phyloP scores from a whole-genome alignment of 768 basidiomycete genomes.

The Boletus barrowsii region DNA sequence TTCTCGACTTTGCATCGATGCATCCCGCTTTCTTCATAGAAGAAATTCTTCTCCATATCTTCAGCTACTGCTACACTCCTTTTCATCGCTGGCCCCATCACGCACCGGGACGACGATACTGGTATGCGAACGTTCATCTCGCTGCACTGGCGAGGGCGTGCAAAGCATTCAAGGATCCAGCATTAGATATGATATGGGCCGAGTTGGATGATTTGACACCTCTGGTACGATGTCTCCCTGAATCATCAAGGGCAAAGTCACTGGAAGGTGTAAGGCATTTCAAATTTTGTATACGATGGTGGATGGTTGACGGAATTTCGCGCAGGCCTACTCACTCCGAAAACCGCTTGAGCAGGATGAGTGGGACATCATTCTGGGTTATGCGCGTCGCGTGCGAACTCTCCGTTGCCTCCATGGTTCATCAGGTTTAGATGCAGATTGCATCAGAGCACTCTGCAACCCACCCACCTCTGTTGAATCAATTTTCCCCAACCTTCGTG shows the following conservation, averaged over 20 bases:
- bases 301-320: neutral
- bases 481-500: slow-evolving; percentile 12
- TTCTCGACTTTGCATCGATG: neutral
- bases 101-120: neutral
- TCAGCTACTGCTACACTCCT: neutral
- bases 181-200: slow-evolving; percentile 10
- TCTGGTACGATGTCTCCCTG: slow-evolving; percentile 9
- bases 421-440: neutral
- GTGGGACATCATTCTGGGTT: slow-evolving; percentile 8
- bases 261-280: slow-evolving; percentile 4
- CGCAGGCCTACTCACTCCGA: slow-evolving; percentile 1
- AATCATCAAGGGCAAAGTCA: neutral
- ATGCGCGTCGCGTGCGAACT: slow-evolving; percentile 8
- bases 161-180: slow-evolving; percentile 12
- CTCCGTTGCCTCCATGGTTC: neutral
- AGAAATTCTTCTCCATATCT: slow-evolving; percentile 13
- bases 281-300: neutral
- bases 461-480: neutral
- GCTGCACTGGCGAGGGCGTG: slow-evolving; percentile 8
- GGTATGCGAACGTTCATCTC: slow-evolving; percentile 3
- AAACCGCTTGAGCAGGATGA: neutral
- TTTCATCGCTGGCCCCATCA: neutral
- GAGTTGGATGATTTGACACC: slow-evolving; percentile 9
- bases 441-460: slow-evolving; percentile 2
- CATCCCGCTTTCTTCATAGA: slow-evolving; percentile 5